Evolutionary conservation across 1,284 basidiomycete genomes (phyloP), one percentile per base, ranked within the genome.

Genomic region (Trametes polyzona): DNA sequence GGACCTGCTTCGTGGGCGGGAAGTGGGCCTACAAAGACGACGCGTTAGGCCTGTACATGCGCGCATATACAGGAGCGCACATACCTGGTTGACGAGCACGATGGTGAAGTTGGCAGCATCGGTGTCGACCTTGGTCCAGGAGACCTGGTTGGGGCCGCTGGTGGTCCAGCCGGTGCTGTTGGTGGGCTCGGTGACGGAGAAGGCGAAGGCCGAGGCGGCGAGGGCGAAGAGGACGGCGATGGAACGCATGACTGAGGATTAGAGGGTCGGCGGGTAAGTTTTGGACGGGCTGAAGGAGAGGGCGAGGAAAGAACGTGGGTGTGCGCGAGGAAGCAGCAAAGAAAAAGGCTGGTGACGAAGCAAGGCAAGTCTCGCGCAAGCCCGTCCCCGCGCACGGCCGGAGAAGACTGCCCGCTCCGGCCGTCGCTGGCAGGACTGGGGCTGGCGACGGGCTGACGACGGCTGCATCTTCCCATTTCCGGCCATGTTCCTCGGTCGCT

Each of bases 51-150:
- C 1, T 11, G 16, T 12, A 14, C 9, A 2, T n/a, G 16, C 9
- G 21, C 7, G 27, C 19, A 14, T 27, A 2, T 7, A 7, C 10
- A n/a, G 19, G 36, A 10, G 14, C 29, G 10, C 6, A 41, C 47
- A 11, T 55, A 82, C 90, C 70, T 78, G 71, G 74, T 92, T 90
- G 65, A 78, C 78, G 49, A 94, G 78, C 49, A 91, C 74, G 47
- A 82, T 78, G 11, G 87, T 83, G 72, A 94, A 93, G 74, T 82
- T 90, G 50, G 58, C 41, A 0, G 82, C 69, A 67, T 93, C 90
- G 17, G 87, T 88, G 57, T 58, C 58, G 59, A 91, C 90, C n/a
- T 78, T 78, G 2, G 73, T 57, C 90, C 91, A 93, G 17, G 72
- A 57, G 59, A 92, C 73, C 32, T 71, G 76, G 70, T 93, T 89